phyloP scores from a whole-genome alignment of 371 early-diverging fungal genomes.

The Syncephalis plumigaleata region DNA sequence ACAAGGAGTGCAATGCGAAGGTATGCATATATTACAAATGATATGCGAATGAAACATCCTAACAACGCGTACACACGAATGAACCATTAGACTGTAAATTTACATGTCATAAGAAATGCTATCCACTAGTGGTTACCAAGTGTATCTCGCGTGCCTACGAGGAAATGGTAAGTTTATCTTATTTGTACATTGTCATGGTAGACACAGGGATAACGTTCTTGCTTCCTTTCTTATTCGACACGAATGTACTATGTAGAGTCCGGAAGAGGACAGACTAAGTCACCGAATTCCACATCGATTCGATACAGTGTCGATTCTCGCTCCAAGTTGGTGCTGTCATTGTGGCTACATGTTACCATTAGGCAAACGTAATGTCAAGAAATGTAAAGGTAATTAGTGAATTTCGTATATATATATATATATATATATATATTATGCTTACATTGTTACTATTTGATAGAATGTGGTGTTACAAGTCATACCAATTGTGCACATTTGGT shows the following conservation, averaged over 20 bases:
- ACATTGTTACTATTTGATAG: too few species aligned
- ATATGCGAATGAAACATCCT: not conserved
- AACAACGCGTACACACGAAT: too few species aligned
- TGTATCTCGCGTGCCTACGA: slow-evolving; percentile 63
- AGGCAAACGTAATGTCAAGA: slow-evolving; percentile 46
- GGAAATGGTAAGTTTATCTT: slow-evolving; percentile 10
- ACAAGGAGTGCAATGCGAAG: slow-evolving; percentile 78
- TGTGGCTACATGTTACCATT: slow-evolving; percentile 90
- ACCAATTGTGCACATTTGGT: slow-evolving; percentile 63
- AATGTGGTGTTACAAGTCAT: slow-evolving; percentile 74
- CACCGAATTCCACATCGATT: slow-evolving; percentile 93
- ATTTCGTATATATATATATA: too few species aligned
- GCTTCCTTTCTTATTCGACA: too few species aligned
- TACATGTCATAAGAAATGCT: slow-evolving; percentile 87
- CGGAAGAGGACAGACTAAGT: slow-evolving; percentile 42
- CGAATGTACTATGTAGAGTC: slow-evolving; percentile 13
- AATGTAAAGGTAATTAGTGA: slow-evolving; percentile 18
- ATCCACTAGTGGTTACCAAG: slow-evolving; percentile 61
- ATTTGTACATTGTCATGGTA: too few species aligned
- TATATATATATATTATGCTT: too few species aligned
- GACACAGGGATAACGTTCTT: too few species aligned
- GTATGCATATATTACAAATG: slow-evolving; percentile 14
- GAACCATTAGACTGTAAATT: slow-evolving; percentile 70
- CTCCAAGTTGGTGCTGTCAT: slow-evolving; percentile 91
- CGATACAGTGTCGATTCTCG: slow-evolving; percentile 50